Percentiles rank a stretch among this genome's conserved stretches.
Conservation (phyloP, 1,284 basidiomycete species). For the Xerocomus cyaneibrunnescens region DNA sequence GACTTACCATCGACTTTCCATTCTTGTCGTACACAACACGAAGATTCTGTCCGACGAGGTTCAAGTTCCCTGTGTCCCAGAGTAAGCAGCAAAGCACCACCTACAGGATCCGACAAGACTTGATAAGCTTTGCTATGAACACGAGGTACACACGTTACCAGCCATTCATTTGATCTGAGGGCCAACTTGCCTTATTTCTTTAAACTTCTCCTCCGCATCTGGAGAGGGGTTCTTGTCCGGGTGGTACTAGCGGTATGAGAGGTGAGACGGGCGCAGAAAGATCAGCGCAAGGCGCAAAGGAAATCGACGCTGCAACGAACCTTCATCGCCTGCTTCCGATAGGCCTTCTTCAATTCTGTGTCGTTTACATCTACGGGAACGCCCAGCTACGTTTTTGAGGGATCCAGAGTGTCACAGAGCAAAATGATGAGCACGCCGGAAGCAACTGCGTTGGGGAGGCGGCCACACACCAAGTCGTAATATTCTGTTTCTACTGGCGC, state of each 20-base stretch:
- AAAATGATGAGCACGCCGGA: constrained; percentile 3
- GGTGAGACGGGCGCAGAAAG: not conserved
- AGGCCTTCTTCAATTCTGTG: constrained; percentile 90
- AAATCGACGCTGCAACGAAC: constrained; percentile 42
- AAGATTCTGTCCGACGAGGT: constrained; percentile 58
- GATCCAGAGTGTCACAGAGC: not conserved
- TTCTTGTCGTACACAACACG: constrained; percentile 95
- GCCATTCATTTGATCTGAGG: constrained; percentile 23
- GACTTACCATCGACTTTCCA: constrained; percentile 78
- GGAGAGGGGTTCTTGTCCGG: constrained; percentile 90
- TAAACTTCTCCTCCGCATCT: constrained; percentile 91
- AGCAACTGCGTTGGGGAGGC: not conserved
- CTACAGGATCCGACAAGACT: constrained; percentile 79
- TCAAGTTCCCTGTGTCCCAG: constrained; percentile 13
- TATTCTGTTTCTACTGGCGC: constrained; percentile 65
- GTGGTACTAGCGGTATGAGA: constrained; percentile 63
- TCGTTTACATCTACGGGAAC: constrained; percentile 57
- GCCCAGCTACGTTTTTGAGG: constrained; percentile 38
- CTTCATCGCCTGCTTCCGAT: constrained; percentile 94
- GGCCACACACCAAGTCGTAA: constrained; percentile 56
- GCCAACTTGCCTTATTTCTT: constrained; percentile 77
- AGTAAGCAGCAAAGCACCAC: constrained; percentile 30
- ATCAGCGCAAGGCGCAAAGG: not conserved
- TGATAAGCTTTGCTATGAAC: constrained; percentile 82
- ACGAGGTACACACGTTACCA: constrained; percentile 24